phyloP scores from a whole-genome alignment of 345 rosid species.

The Pseudoturritis turrita region DNA sequence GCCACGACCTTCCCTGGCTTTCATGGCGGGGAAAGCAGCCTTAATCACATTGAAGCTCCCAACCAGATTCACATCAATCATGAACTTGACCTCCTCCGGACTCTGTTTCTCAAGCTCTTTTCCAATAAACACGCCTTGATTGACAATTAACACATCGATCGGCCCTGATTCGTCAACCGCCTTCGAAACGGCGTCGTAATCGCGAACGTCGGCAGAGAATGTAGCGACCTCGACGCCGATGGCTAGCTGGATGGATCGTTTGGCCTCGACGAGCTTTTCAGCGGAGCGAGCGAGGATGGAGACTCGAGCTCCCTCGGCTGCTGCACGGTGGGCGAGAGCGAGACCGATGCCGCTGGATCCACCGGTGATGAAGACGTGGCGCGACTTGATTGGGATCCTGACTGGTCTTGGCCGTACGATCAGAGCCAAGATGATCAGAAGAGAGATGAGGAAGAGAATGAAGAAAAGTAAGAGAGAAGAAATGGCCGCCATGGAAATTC shows the following conservation, averaged over 20 bases:
- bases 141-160: constrained; percentile 64
- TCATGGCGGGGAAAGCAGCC: constrained; percentile 71
- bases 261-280: constrained; percentile 55
- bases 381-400: constrained; percentile 49
- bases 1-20: constrained; percentile 36
- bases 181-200: constrained; percentile 43
- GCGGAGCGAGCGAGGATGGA: constrained; percentile 62
- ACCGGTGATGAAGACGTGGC: constrained; percentile 79
- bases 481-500: neutral
- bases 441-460: constrained; percentile 10
- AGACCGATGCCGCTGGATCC: constrained; percentile 81
- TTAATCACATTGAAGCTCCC: constrained; percentile 71
- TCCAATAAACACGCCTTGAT: constrained; percentile 56
- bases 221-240: constrained; percentile 58
- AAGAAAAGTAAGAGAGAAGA: neutral
- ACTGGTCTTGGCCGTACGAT: constrained; percentile 49
- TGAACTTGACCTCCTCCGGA: constrained; percentile 51
- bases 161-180: constrained; percentile 48
- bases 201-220: constrained; percentile 61
- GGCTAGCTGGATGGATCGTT: constrained; percentile 41
- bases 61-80: constrained; percentile 64
- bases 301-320: constrained; percentile 52
- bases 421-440: constrained; percentile 39
- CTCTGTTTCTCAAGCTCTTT: constrained; percentile 55
- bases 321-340: constrained; percentile 55